A percentile compares a stretch with the other conserved stretches of the same genome.
Evolutionary conservation across 208 protist genomes (phyloP).

Genomic region (Tritrichomonas musculus): DNA sequence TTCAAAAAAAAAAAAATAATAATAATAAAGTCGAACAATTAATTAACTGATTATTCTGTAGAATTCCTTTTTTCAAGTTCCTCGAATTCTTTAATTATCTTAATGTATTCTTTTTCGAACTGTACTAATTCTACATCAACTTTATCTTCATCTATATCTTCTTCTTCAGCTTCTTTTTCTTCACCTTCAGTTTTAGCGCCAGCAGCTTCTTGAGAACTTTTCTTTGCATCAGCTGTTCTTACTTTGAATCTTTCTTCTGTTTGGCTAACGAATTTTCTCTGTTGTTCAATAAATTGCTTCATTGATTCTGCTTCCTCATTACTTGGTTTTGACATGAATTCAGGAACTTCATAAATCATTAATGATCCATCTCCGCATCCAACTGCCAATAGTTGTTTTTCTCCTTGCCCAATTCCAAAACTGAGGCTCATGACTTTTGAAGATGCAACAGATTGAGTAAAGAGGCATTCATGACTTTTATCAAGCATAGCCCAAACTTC

Average conservation of each 20-base stretch:
- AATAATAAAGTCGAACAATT: too few species aligned
- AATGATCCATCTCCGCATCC: background rate
- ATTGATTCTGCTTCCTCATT: background rate
- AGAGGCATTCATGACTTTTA: constrained; percentile 13
- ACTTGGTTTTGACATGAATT: background rate
- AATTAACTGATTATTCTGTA: too few species aligned
- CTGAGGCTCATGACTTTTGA: background rate
- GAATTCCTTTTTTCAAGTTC: background rate
- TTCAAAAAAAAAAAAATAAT: too few species aligned
- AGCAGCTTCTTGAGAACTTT: background rate
- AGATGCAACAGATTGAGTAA: background rate
- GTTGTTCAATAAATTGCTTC: background rate
- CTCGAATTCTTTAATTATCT: constrained; percentile 28
- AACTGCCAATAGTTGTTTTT: background rate
- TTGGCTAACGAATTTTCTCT: background rate
- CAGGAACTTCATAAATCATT: background rate
- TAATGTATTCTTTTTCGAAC: background rate
- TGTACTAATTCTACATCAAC: background rate
- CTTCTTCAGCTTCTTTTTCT: background rate
- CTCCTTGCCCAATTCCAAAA: background rate
- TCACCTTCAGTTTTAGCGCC: background rate
- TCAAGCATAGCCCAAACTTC: constrained; percentile 15
- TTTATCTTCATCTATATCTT: background rate
- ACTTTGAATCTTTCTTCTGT: background rate
- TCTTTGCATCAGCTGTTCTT: background rate